These are phyloP conservation scores for Xylariales sp. DNA, from an alignment of 2,329 filamentous ascomycete species.

Conservation along the genomic window DNA sequence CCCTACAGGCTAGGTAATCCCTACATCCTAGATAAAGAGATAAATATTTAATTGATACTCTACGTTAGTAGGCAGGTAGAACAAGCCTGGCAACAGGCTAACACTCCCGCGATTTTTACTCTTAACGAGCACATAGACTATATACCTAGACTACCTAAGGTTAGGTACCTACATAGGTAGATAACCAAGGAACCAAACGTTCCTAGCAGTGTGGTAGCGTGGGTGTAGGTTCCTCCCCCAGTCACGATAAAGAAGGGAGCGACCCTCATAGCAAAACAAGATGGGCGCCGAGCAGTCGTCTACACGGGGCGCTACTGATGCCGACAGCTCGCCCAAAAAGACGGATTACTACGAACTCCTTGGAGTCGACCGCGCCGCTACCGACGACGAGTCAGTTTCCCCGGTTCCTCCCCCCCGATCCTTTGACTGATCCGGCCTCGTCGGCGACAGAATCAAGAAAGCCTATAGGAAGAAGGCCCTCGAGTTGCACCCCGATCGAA, in stretches of 20 bases:
- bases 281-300: conserved; percentile 70
- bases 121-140: too few species aligned
- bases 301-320: conserved; percentile 48
- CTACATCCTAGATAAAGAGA: too few species aligned
- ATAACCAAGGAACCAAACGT: too few species aligned
- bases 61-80: too few species aligned
- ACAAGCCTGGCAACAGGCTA: too few species aligned
- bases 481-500: conserved; percentile 94
- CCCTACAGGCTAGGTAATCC: not conserved
- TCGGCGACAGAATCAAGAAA: conserved; percentile 76
- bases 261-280: not conserved
- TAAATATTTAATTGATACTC: too few species aligned
- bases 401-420: conserved; percentile 1
- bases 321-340: conserved; percentile 58
- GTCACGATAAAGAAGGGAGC: not conserved
- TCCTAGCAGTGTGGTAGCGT: too few species aligned
- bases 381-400: conserved; percentile 77
- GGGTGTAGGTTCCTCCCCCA: not conserved
- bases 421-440: conserved; percentile 55
- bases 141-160: too few species aligned
- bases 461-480: conserved; percentile 92
- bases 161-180: too few species aligned
- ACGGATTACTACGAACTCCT: conserved; percentile 90
- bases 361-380: conserved; percentile 76
- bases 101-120: too few species aligned